Evolutionary conservation across 257 asterid genomes (phyloP), one percentile per base, ranked within the genome.

Genomic region (Paraleonurus japonicus): DNA sequence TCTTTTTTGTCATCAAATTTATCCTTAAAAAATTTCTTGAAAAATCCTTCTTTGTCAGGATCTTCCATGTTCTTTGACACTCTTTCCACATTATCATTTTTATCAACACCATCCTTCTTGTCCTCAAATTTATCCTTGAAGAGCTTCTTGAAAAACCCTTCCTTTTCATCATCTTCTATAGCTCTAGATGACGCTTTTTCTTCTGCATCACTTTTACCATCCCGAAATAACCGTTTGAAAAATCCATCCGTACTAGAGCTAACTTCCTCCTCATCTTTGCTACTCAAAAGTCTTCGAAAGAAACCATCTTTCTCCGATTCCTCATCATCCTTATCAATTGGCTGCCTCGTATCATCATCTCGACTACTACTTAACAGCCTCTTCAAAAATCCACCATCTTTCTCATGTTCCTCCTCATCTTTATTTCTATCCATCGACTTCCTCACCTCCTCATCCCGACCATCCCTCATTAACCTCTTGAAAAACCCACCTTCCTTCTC

Each of bases 11-110:
- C 95, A 75, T 92, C 97, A 71, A 72, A 37, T 81, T 85, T 92
- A 74, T 88, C 97, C 81, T 87, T 92, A 45, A 92, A 87, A 45
- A 92, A 35, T 76, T 87, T 87, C 76, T 76, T 87, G 84, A 92
- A 92, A 85, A 92, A 89, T 58, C 97, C 95, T 65, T 90, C 93
- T 80, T 84, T 89, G 32, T 85, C 96, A 78, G 82, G 88, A 67
- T 88, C 95, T 71, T 91, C 97, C 23, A 81, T 76, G 70, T 67
- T 75, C 81, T 85, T 86, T 57, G 81, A 55, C 72, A 76, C 83
- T 78, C 81, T 84, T 76, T 85, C 96, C 43, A 71, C 78, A 72
- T 79, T 76, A 35, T 84, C 95, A 66, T 80, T 84, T 59, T 67
- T 85, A 71, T 87, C 90, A 84, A 72, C 74, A 61, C 72, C 79